These are phyloP conservation scores for Cryptococcus maquisensis DNA, from an alignment of 1,284 basidiomycete genomes.

Conservation along the genomic window DNA sequence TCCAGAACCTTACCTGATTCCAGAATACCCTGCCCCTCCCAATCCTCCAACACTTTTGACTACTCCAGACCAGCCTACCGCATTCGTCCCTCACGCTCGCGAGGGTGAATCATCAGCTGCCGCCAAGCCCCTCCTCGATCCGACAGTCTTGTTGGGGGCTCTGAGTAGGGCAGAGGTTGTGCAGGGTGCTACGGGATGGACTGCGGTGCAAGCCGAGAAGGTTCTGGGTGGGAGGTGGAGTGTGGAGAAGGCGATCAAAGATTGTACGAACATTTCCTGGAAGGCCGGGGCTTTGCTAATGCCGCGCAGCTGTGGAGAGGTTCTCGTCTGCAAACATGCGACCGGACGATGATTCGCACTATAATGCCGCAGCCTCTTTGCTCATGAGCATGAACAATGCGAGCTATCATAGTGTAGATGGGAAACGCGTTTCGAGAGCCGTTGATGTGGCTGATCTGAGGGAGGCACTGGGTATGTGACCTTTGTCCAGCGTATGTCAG, in stretches of 20 bases:
- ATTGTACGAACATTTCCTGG: conserved; percentile 57
- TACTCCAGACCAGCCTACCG: conserved; percentile 30
- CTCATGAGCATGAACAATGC: conserved; percentile 79
- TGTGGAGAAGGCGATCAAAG: conserved; percentile 65
- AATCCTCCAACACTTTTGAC: conserved; percentile 18
- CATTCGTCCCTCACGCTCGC: conserved; percentile 33
- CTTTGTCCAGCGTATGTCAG: background rate
- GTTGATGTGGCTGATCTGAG: conserved; percentile 80
- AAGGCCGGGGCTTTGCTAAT: background rate
- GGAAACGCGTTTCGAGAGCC: conserved; percentile 54
- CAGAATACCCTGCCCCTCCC: conserved; percentile 15
- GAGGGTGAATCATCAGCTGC: conserved; percentile 35
- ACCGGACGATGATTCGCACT: conserved; percentile 63
- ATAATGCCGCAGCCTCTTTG: conserved; percentile 71
- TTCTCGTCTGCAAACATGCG: conserved; percentile 58
- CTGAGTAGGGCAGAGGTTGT: conserved; percentile 57
- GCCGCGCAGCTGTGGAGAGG: conserved; percentile 58
- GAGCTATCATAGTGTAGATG: conserved; percentile 69
- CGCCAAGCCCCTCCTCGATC: conserved; percentile 51
- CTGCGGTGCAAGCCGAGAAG: conserved; percentile 56
- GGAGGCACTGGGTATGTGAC: conserved; percentile 61
- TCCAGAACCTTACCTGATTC: conserved; percentile 41
- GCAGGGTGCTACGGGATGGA: conserved; percentile 62
- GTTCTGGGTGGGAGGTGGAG: conserved; percentile 64
- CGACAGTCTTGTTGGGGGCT: conserved; percentile 55